A percentile compares a stretch with the other conserved stretches of the same genome.
Conservation (phyloP, 495 filamentous ascomycete species). For the Parachaetomium inaequale region DNA sequence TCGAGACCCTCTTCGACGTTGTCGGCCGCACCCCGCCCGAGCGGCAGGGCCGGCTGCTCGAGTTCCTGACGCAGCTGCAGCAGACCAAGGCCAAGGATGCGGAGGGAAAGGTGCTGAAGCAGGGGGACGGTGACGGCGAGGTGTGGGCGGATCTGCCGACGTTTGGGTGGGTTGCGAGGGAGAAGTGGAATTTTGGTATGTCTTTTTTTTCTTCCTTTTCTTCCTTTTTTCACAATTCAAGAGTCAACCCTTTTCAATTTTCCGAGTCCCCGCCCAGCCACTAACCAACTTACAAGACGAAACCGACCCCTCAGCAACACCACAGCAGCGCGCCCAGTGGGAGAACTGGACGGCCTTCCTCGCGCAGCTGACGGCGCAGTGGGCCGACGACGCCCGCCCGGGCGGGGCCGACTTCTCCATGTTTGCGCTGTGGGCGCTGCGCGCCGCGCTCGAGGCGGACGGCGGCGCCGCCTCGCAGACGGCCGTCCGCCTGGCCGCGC, state of each 20-base stretch:
- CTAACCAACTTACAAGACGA: neutral
- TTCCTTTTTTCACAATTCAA: neutral
- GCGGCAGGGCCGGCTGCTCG: conserved; percentile 9
- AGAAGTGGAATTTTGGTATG: conserved; percentile 22
- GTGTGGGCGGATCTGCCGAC: conserved; percentile 20
- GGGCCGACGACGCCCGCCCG: conserved; percentile 7
- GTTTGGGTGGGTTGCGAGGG: conserved; percentile 13
- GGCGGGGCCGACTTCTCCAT: conserved; percentile 22
- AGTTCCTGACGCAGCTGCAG: conserved; percentile 12
- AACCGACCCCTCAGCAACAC: neutral
- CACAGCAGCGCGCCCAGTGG: conserved; percentile 4
- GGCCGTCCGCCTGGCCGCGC: conserved; percentile 17
- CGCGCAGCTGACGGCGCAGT: conserved; percentile 20
- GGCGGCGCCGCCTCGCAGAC: neutral
- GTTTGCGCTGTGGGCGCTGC: conserved; percentile 19
- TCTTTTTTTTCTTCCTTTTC: neutral
- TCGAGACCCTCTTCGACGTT: conserved; percentile 4
- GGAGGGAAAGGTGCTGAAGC: neutral
- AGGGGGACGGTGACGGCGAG: neutral
- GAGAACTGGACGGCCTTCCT: conserved; percentile 22
- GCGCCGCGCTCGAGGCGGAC: conserved; percentile 23
- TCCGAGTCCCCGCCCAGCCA: too few species aligned
- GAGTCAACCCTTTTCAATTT: too few species aligned
- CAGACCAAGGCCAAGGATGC: neutral
- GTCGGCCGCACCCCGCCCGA: neutral